Evolutionary conservation across 768 basidiomycete genomes (phyloP).

Genomic region (Lentinula raphanica): DNA sequence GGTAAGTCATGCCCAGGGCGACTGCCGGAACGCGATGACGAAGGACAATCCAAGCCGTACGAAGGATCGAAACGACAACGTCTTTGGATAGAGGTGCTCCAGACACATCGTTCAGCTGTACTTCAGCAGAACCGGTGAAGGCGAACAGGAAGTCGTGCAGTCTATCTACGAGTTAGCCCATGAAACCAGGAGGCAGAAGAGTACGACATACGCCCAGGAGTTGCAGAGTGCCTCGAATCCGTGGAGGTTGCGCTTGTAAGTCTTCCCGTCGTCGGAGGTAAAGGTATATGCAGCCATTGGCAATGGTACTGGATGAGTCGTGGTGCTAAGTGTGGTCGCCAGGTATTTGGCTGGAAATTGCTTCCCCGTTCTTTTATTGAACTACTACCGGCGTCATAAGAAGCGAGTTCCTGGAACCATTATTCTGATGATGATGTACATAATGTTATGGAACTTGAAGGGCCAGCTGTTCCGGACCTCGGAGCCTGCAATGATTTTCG

Average conservation of each 20-base stretch:
- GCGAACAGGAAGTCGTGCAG: not conserved
- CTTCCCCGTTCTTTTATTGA: no score
- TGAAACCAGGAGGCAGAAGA: not conserved
- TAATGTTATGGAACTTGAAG: no score
- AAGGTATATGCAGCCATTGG: not conserved
- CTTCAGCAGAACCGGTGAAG: not conserved
- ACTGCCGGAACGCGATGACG: not conserved
- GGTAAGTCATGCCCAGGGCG: not conserved
- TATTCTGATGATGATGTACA: no score
- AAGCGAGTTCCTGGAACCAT: no score
- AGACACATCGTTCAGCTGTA: not conserved
- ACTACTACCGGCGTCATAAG: no score
- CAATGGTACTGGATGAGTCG: no score
- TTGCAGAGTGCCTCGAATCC: not conserved
- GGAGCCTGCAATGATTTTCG: no score
- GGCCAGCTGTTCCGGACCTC: no score
- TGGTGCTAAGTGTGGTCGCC: no score
- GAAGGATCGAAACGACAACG: not conserved
- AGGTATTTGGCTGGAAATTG: no score
- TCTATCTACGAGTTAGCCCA: not conserved
- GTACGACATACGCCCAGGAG: not conserved
- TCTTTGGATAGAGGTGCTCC: not conserved
- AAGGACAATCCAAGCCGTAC: not conserved
- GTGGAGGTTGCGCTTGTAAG: not conserved
- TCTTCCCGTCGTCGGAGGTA: not conserved